A percentile compares a stretch with the other conserved stretches of the same genome.
These are phyloP conservation scores for Pyricularia pennisetigena DNA, from an alignment of 2,329 filamentous ascomycete species.

Conservation along the genomic window DNA sequence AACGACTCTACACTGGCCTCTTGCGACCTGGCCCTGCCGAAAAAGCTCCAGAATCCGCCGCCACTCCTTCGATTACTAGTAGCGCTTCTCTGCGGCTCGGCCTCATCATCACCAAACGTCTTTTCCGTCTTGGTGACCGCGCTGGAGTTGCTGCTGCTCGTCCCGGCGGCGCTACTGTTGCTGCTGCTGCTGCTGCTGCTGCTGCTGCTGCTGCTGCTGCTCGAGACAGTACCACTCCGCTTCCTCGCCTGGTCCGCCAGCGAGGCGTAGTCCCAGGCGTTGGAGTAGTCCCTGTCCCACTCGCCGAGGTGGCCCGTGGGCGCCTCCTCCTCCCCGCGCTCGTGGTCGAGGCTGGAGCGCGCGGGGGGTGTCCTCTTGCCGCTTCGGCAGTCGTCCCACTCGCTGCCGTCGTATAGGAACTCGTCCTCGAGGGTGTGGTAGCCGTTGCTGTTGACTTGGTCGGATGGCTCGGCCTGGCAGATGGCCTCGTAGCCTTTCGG, in stretches of 20 bases:
- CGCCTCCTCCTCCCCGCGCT: not conserved
- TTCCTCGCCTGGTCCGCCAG: not conserved
- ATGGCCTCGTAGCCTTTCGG: constrained; percentile 4
- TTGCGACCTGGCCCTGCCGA: not conserved
- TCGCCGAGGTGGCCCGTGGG: not conserved
- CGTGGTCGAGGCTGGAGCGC: not conserved
- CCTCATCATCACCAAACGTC: not conserved
- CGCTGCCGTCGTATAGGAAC: constrained; percentile 1
- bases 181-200: not conserved
- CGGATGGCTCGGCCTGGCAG: constrained; percentile 1
- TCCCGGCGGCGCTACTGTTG: not conserved
- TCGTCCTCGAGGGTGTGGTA: constrained; percentile 1
- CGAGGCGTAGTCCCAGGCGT: not conserved
- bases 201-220: not conserved
- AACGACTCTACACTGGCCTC: not conserved
- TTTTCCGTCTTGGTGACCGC: not conserved
- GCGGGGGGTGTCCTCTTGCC: not conserved
- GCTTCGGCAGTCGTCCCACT: constrained; percentile 3
- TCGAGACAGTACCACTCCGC: not conserved
- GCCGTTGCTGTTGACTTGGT: not conserved
- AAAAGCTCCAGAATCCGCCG: constrained; percentile 2
- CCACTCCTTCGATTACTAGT: not conserved
- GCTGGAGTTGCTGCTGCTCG: not conserved
- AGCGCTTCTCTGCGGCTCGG: not conserved
- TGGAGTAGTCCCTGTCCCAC: constrained; percentile 2